These are phyloP conservation scores for barrel medic (Medicago truncatula) DNA, from an alignment of 306 rosid genomes.

Conservation along the genomic window MtrunA17r5.0-ANR NC_053046.1:19880001-19880500, in stretches of 20 bases:
- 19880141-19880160: constrained; percentile 11
- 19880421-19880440: too few relatives aligned
- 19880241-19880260: constrained; percentile 33
- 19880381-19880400: not conserved
- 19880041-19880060: constrained; percentile 33
- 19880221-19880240: not conserved
- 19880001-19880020: constrained; percentile 36
- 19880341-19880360: constrained; percentile 25
- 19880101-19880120: constrained; percentile 28
- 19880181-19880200: constrained; percentile 34
- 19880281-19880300: constrained; percentile 36
- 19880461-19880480: too few relatives aligned
- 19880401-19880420: not conserved
- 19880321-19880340: constrained; percentile 37
- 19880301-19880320: constrained; percentile 38
- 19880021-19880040: constrained; percentile 11
- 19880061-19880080: constrained; percentile 40
- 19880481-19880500: too few relatives aligned
- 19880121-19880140: constrained; percentile 38
- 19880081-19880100: constrained; percentile 46
- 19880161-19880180: constrained; percentile 29
- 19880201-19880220: constrained; percentile 40
- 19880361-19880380: constrained; percentile 24
- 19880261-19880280: constrained; percentile 1
- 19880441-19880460: too few relatives aligned